Conservation (phyloP, 1,284 basidiomycete species). For the Polyporus tsugae region DNA sequence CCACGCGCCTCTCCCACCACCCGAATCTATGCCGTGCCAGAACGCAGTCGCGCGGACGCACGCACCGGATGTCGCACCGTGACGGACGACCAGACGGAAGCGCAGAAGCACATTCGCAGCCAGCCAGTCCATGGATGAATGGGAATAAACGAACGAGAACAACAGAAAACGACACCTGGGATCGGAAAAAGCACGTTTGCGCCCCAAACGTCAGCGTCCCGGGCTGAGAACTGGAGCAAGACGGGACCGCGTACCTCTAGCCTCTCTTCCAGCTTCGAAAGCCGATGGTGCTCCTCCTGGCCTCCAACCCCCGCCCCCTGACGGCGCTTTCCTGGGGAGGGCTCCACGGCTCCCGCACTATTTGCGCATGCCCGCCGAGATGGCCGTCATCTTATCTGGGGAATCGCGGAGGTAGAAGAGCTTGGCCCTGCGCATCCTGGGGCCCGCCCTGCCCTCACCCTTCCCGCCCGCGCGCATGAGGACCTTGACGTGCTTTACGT, state of each 20-base stretch:
- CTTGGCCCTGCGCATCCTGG: constrained; percentile 76
- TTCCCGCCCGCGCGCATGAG: constrained; percentile 58
- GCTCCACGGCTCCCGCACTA: constrained; percentile 13
- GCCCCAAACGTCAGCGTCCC: constrained; percentile 32
- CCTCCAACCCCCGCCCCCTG: background rate
- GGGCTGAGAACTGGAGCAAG: constrained; percentile 14
- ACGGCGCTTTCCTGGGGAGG: background rate
- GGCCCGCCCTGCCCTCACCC: constrained; percentile 51
- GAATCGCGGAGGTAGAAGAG: constrained; percentile 80
- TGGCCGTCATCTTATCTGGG: constrained; percentile 82
- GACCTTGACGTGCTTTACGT: constrained; percentile 86
- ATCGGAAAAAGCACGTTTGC: constrained; percentile 15
- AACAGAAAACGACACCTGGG: constrained; percentile 14
- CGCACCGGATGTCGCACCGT: constrained; percentile 26
- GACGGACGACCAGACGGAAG: constrained; percentile 20
- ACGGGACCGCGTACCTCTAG: constrained; percentile 19
- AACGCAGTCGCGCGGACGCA: constrained; percentile 8
- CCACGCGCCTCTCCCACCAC: constrained; percentile 10
- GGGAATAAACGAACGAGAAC: constrained; percentile 18
- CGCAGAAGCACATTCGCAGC: constrained; percentile 19
- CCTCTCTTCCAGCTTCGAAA: background rate
- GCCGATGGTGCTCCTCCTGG: background rate
- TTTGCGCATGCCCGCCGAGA: constrained; percentile 61
- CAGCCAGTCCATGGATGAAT: constrained; percentile 17
- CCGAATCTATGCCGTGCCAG: background rate